Evolutionary conservation across 306 rosid genomes (phyloP).

Genomic region (Astragalus membranaceus): DNA sequence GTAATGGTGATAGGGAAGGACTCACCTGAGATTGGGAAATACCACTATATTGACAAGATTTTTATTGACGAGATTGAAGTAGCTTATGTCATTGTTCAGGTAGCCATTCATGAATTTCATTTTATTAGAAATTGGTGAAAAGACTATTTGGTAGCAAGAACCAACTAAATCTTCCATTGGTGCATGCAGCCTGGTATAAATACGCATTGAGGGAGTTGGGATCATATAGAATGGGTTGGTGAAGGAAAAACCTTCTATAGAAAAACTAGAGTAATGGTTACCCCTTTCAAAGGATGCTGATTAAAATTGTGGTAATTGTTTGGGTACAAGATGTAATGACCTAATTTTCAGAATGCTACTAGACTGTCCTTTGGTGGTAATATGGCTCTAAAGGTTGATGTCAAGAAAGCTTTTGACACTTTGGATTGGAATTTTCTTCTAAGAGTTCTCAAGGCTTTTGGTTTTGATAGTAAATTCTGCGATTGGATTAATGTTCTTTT

Average conservation of each 20-base stretch:
- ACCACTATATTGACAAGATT: not conserved
- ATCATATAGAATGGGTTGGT: constrained; percentile 8
- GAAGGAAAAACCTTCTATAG: constrained; percentile 19
- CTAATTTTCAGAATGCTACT: no score
- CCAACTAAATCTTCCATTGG: not conserved
- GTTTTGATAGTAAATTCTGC: no score
- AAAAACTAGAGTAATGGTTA: not conserved
- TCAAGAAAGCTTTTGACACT: no score
- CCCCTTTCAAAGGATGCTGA: not conserved
- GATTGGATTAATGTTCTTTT: no score
- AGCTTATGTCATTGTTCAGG: not conserved
- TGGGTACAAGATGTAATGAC: constrained; percentile 14
- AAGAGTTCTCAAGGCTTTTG: no score
- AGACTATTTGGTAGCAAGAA: not conserved
- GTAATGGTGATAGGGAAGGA: not conserved
- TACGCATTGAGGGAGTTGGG: not conserved
- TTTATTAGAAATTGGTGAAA: constrained; percentile 7
- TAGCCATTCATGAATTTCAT: constrained; percentile 27
- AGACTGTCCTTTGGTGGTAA: no score
- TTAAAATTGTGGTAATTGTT: constrained; percentile 5
- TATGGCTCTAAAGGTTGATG: no score
- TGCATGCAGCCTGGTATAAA: not conserved
- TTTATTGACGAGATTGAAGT: constrained; percentile 16
- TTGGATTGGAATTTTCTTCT: no score
- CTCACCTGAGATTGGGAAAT: not conserved